Evolutionary conservation across 2,329 filamentous ascomycete species (phyloP).

Genomic region (Proliferodiscus dingleyae): DNA sequence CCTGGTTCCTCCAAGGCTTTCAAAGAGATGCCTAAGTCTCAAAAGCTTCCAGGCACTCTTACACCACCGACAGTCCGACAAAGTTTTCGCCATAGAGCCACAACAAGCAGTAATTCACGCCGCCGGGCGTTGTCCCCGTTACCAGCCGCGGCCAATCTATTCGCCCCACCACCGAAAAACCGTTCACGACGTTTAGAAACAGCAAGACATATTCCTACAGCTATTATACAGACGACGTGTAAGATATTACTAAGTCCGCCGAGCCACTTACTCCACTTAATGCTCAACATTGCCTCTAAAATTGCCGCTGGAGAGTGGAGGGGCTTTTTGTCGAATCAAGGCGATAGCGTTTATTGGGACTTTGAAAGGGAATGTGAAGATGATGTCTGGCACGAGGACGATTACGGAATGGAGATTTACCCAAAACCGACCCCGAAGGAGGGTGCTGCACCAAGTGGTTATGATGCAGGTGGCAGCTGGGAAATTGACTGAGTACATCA

Average conservation of each 20-base stretch:
- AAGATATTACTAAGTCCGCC: constrained; percentile 78
- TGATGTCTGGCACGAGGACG: constrained; percentile 55
- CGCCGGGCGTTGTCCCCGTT: constrained; percentile 61
- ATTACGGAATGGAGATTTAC: constrained; percentile 43
- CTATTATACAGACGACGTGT: constrained; percentile 71
- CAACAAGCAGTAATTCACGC: constrained; percentile 45
- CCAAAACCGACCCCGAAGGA: neutral
- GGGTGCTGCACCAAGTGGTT: neutral
- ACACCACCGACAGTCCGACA: constrained; percentile 25
- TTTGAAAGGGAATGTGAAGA: constrained; percentile 41
- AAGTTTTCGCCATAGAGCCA: constrained; percentile 47
- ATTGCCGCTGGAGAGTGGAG: constrained; percentile 63
- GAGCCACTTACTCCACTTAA: constrained; percentile 68
- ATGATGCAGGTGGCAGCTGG: constrained; percentile 17
- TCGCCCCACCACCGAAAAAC: constrained; percentile 43
- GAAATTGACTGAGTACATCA: constrained; percentile 23
- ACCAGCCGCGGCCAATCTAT: constrained; percentile 62
- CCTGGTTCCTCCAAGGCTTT: constrained; percentile 41
- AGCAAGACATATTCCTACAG: constrained; percentile 50
- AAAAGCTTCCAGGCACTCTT: constrained; percentile 37
- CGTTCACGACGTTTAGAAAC: constrained; percentile 39
- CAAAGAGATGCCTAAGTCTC: constrained; percentile 37
- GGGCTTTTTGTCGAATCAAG: constrained; percentile 49
- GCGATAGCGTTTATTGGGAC: constrained; percentile 57
- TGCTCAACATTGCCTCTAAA: constrained; percentile 74